Conservation (phyloP, 805 yeast genomes). For the Starmerella ratchasimensis region DNA sequence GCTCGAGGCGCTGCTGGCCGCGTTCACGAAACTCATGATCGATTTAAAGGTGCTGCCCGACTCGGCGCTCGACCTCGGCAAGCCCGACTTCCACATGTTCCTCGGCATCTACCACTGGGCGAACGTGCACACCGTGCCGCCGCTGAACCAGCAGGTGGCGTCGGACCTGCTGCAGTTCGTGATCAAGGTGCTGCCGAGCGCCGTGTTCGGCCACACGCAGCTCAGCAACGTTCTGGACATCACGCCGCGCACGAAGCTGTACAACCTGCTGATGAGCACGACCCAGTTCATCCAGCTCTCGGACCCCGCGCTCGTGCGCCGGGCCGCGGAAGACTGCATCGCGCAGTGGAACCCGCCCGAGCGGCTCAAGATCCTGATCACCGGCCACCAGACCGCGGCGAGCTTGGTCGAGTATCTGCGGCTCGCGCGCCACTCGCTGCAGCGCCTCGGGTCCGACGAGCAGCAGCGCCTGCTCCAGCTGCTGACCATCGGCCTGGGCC, state of each 20-base stretch:
- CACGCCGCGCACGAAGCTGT: neutral
- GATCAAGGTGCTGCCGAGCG: conserved; percentile 4
- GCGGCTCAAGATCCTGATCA: neutral
- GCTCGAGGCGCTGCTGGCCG: conserved; percentile 7
- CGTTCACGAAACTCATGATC: conserved; percentile 5
- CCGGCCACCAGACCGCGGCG: neutral
- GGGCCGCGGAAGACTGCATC: neutral
- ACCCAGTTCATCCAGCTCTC: conserved; percentile 7
- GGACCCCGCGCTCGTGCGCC: conserved; percentile 1
- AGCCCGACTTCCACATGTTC: neutral
- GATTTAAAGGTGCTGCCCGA: neutral
- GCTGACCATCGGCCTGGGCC: neutral
- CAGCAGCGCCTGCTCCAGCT: conserved; percentile 1
- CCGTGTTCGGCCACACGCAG: neutral
- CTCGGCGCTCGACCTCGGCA: neutral
- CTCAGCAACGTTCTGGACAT: neutral
- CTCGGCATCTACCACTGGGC: conserved; percentile 4
- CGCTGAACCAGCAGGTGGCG: conserved; percentile 5
- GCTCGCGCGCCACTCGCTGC: neutral
- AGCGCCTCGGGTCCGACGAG: neutral
- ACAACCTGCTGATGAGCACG: conserved; percentile 2
- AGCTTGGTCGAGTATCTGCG: neutral
- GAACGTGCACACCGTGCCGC: conserved; percentile 1
- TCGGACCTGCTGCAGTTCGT: conserved; percentile 1
- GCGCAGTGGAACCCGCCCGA: conserved; percentile 1